Conservation (phyloP, 768 basidiomycete species). For the Trametopsis cervina region DNA sequence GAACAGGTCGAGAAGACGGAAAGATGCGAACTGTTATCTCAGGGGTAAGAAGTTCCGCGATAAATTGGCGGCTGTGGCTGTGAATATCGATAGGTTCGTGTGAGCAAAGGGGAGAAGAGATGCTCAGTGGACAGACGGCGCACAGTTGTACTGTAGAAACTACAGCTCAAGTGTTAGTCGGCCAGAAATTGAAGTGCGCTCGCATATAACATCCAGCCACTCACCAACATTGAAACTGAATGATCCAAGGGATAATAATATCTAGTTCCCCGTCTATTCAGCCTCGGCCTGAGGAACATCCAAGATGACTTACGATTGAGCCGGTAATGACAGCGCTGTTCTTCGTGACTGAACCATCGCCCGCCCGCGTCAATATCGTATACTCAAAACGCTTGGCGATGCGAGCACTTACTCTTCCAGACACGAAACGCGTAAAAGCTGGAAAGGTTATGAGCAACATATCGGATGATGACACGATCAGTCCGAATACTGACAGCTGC, state of each 20-base stretch:
- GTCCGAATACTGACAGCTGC: too few relatives aligned
- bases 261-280: not conserved
- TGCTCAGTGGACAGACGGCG: not conserved
- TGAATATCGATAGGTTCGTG: not conserved
- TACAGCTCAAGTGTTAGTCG: not conserved
- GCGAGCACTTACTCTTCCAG: constrained; percentile 6
- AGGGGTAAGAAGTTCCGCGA: not conserved
- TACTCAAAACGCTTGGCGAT: not conserved
- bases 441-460: constrained; percentile 14
- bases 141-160: not conserved
- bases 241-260: not conserved
- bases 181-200: not conserved
- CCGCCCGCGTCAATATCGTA: not conserved
- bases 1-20: too few relatives aligned
- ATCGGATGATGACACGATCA: constrained; percentile 3
- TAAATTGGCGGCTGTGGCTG: not conserved
- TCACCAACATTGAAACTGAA: not conserved
- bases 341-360: not conserved
- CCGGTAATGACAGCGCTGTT: not conserved
- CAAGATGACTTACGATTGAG: not conserved
- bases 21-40: not conserved
- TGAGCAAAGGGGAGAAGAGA: not conserved
- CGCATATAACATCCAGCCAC: not conserved
- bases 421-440: constrained; percentile 19
- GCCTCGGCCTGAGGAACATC: too few relatives aligned